A percentile compares a stretch with the other conserved stretches of the same genome.
Conservation (phyloP, 768 basidiomycete genomes). For the Cystofilobasidium macerans region DNA sequence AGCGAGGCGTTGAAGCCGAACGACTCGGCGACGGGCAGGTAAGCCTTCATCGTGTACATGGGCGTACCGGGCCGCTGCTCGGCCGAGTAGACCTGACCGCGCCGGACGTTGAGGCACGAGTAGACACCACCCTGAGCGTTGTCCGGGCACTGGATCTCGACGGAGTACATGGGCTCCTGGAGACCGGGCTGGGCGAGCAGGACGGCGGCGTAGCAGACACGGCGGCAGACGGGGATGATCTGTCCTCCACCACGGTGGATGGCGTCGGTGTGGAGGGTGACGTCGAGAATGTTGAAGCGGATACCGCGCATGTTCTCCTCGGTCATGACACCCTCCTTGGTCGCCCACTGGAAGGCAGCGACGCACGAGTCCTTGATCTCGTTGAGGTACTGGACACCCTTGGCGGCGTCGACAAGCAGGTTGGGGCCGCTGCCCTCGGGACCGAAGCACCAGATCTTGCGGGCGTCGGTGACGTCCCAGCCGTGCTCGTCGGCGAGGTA, state of each 20-base stretch:
- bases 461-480: slow-evolving; percentile 98
- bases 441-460: slow-evolving; percentile 99
- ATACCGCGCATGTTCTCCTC: slow-evolving; percentile 99
- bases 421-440: slow-evolving; percentile 97
- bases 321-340: slow-evolving; percentile 90
- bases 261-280: slow-evolving; percentile 87
- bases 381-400: slow-evolving; percentile 47
- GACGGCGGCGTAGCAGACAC: slow-evolving; percentile 91
- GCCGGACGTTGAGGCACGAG: slow-evolving; percentile 68
- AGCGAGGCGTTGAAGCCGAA: slow-evolving; percentile 98
- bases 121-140: slow-evolving; percentile 97
- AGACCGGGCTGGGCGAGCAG: slow-evolving; percentile 79
- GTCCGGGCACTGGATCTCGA: slow-evolving; percentile 97
- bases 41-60: slow-evolving; percentile 97
- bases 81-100: slow-evolving; percentile 96
- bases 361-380: slow-evolving; percentile 76
- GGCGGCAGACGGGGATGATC: slow-evolving; percentile 91
- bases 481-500: slow-evolving; percentile 88
- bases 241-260: slow-evolving; percentile 99
- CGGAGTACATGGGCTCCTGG: slow-evolving; percentile 90
- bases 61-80: slow-evolving; percentile 95
- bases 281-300: slow-evolving; percentile 90
- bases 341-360: slow-evolving; percentile 99
- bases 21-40: slow-evolving; percentile 39
- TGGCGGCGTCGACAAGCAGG: slow-evolving; percentile 92